Evolutionary conservation across 2,329 filamentous ascomycete genomes (phyloP), one percentile per base, ranked within the genome.

Genomic region (Colletotrichum liriopes): DNA sequence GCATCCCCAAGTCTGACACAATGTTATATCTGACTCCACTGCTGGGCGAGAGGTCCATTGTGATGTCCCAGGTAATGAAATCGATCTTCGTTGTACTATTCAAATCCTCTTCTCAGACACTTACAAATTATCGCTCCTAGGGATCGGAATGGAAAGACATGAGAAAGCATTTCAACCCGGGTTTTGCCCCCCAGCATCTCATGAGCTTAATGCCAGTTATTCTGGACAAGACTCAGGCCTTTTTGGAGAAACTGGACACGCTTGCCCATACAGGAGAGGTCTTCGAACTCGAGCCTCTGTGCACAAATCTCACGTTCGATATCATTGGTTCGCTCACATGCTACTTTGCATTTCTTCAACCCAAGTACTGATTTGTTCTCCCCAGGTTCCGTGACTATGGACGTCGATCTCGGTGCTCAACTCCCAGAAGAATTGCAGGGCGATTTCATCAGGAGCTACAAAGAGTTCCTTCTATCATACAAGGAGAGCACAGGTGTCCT

Each of bases 161-260:
- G 32, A 79, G 82, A n/a, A 82, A 79, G 67, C 76, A 78, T 35
- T 82, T 80, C 74, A 83, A 81, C 72, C 80, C 79, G 0, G 82
- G 81, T 0, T 84, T 84, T 61, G 79, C 82, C 0, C 81, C 80
- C 1, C 79, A 82, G 64, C 80, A 84, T 43, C 76, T 84, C n/a
- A 78, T 82, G 70, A 79, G 77, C 5, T 75, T 84, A 1, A 68
- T 84, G 62, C 81, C 81, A 0, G 74, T 74, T 47, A 81, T 84
- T 54, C 55, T 83, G 6, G 81, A 83, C 29, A 84, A 83, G 73
- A 77, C 76, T 0, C 52, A 63, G 39, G 73, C 75, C 1, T 82
- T 83, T 54, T 29, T 82, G 3, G 60, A 43, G 16, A 66, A 67
- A n/a, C 65, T 74, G 14, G 56, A 74, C 52, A 37, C 35, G 5